Evolutionary conservation across 768 basidiomycete species (phyloP), one percentile per base, ranked within the genome.

Genomic region (Boletus subcaerulescens): DNA sequence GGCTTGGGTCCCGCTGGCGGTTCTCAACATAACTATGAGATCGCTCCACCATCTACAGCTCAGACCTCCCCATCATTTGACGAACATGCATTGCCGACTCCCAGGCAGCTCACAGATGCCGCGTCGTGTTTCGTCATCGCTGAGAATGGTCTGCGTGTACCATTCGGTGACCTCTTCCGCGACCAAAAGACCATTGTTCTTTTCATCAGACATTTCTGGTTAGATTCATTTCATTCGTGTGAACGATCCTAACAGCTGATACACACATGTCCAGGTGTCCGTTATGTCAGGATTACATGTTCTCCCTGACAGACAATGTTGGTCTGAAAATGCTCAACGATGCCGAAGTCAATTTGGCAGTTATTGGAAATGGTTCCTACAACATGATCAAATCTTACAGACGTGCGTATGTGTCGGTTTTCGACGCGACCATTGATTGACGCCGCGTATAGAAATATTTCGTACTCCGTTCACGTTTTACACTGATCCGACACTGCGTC

Each of bases 121-220:
- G 80, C 85, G 1, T 69, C 80, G 15, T 75, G 89, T 31, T 73
- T 79, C 18, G 81, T 96, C 53, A 76, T 88, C 41, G 80, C 83
- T 39, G 83, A 87, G 56, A 81, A 81, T 14, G 93, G 92, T 4
- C 61, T 82, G 10, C 77, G 81, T 10, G 74, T 89, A 50, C 75
- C 71, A 35, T 93, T 95, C 57, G 86, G 88, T 0, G 80, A 85
- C 22, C 69, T 96, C 39, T 85, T 87, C 63, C 76, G 64, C 44
- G 67, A 75, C 12, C 74, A 76, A 57, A 80, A 75, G 66, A 87
- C 86, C 1, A 79, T 93, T 58, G 84, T 93, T 49, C 72, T 93
- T 40, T 96, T 96, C 74, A 86, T 97, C 58, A 78, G 93, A 41
- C 90, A 93, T 70, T 93, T 93, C 72, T 90, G 86, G 89, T 81